These are phyloP conservation scores for Citropsis articulata DNA, from an alignment of 345 rosid species.

Conservation along the genomic window DNA sequence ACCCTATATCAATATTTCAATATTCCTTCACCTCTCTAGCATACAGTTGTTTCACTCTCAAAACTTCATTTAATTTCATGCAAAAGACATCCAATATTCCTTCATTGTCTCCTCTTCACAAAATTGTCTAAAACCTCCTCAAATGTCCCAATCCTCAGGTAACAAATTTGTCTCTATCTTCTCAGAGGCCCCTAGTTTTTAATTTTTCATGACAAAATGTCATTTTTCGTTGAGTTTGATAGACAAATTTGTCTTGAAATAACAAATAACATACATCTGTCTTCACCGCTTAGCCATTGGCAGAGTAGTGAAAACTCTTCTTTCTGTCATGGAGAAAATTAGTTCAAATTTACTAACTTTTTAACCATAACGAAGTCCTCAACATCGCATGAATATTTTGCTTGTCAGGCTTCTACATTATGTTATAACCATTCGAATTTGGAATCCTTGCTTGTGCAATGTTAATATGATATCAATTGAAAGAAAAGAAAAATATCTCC, in stretches of 20 bases:
- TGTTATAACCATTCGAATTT: too few species aligned
- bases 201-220: not conserved
- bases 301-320: not conserved
- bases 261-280: not conserved
- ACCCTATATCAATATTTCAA: not conserved
- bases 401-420: too few species aligned
- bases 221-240: not conserved
- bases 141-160: not conserved
- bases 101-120: not conserved
- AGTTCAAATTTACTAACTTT: too few species aligned
- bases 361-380: too few species aligned
- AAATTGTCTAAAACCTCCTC: not conserved
- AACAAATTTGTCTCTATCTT: not conserved
- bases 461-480: too few species aligned
- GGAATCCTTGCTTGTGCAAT: too few species aligned
- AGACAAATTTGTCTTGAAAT: not conserved
- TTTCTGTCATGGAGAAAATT: too few species aligned
- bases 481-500: not conserved
- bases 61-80: not conserved
- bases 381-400: too few species aligned
- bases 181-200: not conserved
- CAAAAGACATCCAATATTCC: not conserved
- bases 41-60: not conserved
- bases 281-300: not conserved
- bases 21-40: not conserved